phyloP scores from a whole-genome alignment of 176 grass and related monocot genomes.

The Oryza nivara region DNA sequence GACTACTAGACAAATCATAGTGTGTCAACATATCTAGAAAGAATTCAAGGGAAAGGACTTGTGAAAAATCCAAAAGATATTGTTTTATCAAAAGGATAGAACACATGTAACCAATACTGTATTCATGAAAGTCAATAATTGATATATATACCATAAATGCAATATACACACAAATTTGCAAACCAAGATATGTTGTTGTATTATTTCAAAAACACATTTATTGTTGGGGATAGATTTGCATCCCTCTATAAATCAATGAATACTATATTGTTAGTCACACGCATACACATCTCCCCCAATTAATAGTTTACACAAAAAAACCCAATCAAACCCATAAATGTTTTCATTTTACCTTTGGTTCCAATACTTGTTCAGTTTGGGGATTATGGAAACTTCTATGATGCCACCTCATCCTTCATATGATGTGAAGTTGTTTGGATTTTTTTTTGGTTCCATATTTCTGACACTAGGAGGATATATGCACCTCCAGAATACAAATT shows the following conservation, averaged over 20 bases:
- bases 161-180: neutral
- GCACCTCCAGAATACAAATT: neutral
- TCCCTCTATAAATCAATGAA: neutral
- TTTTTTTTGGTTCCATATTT: neutral
- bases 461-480: neutral
- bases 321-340: neutral
- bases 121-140: neutral
- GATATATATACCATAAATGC: conserved; percentile 21
- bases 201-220: conserved; percentile 26
- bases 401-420: neutral
- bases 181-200: conserved; percentile 7
- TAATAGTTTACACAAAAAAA: neutral
- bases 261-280: neutral
- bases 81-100: neutral
- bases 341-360: neutral
- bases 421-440: neutral
- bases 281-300: neutral
- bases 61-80: neutral
- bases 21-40: neutral
- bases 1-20: neutral
- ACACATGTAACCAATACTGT: too few species aligned
- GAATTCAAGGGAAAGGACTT: neutral
- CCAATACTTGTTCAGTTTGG: neutral
- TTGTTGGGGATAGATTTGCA: conserved; percentile 19
- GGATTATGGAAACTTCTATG: neutral